A percentile compares a stretch with the other conserved stretches of the same genome.
Evolutionary conservation across 306 rosid genomes (phyloP).

Genomic region (Hippophae gyantsensis): DNA sequence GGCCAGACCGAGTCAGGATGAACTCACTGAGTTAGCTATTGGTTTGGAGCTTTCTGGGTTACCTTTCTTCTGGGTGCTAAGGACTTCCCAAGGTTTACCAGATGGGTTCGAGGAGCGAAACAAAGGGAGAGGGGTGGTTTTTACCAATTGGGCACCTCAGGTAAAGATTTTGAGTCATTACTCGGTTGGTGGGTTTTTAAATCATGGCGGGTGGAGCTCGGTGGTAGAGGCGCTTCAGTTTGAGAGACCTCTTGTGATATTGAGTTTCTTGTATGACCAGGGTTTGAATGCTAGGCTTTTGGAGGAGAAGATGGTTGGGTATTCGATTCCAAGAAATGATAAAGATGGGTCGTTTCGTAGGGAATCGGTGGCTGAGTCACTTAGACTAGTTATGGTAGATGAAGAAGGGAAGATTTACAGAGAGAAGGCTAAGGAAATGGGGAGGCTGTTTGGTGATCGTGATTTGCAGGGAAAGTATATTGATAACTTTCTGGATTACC

Average conservation of each 20-base stretch:
- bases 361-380: background rate
- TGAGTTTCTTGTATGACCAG: constrained; percentile 16
- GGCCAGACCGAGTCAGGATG: constrained; percentile 29
- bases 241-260: constrained; percentile 11
- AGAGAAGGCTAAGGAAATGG: background rate
- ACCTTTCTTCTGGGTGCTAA: constrained; percentile 39
- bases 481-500: background rate
- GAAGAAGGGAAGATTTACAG: background rate
- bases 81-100: constrained; percentile 23
- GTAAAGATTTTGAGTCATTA: constrained; percentile 39
- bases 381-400: background rate
- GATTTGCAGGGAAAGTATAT: background rate
- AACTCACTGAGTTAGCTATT: constrained; percentile 30
- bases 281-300: constrained; percentile 21
- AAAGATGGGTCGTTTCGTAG: background rate
- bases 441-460: background rate
- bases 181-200: constrained; percentile 48
- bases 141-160: constrained; percentile 56
- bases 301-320: constrained; percentile 5
- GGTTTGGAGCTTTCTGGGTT: constrained; percentile 34
- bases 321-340: background rate
- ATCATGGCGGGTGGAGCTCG: constrained; percentile 57
- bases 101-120: constrained; percentile 44
- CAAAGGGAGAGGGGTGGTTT: constrained; percentile 30
- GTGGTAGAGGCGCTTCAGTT: constrained; percentile 33